Percentiles rank a stretch among this genome's conserved stretches.
These are phyloP conservation scores for Penicillium sp. DNA, from an alignment of 2,329 filamentous ascomycete species.

Conservation along the genomic window DNA sequence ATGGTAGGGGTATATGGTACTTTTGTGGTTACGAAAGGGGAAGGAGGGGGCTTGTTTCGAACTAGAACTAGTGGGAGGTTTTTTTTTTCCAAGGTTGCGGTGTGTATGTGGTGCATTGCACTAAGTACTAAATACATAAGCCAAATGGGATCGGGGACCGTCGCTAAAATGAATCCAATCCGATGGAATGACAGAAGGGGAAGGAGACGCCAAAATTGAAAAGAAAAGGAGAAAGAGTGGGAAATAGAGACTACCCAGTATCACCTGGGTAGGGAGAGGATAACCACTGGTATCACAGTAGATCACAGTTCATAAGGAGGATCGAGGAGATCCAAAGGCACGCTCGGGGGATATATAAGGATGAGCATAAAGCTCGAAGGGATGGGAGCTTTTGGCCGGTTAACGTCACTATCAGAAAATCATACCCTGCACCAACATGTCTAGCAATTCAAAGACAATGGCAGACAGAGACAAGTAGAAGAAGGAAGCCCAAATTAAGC, in stretches of 20 bases:
- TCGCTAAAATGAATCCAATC: constrained; percentile 20
- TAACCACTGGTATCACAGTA: background rate
- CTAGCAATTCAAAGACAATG: background rate
- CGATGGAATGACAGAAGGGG: background rate
- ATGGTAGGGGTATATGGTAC: background rate
- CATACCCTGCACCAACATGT: background rate
- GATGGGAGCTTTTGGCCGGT: constrained; percentile 1
- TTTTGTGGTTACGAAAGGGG: background rate
- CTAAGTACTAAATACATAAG: constrained; percentile 20
- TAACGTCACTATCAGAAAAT: constrained; percentile 4
- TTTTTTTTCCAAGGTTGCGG: background rate
- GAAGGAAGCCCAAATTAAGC: background rate
- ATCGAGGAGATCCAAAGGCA: background rate
- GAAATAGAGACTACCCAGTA: background rate
- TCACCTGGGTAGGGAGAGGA: background rate
- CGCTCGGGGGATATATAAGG: constrained; percentile 2
- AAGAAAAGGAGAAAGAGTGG: background rate
- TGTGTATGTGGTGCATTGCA: constrained; percentile 1
- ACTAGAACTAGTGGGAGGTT: background rate
- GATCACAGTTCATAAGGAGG: background rate
- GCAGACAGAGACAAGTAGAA: constrained; percentile 1
- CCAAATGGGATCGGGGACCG: constrained; percentile 9
- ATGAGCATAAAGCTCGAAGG: constrained; percentile 4
- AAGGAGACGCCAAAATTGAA: constrained; percentile 1
- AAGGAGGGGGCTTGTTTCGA: background rate